Conservation (phyloP, 305 asterid genomes). For the Lippia alba region DNA sequence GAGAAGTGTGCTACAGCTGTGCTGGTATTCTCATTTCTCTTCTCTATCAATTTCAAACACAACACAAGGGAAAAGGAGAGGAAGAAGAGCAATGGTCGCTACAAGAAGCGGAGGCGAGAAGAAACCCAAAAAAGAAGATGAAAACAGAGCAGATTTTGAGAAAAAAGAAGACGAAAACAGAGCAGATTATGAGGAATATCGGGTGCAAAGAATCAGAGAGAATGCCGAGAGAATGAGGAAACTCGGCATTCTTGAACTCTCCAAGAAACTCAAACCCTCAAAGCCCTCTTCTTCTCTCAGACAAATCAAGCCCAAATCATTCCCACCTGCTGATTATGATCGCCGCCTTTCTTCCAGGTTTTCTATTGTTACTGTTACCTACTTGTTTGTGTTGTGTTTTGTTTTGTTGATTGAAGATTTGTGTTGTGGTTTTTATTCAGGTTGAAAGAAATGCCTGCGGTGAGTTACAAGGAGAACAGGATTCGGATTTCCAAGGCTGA, state of each 20-base stretch:
- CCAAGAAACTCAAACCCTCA: conserved; percentile 46
- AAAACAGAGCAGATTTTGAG: neutral
- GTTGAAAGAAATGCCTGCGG: conserved; percentile 50
- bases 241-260: conserved; percentile 64
- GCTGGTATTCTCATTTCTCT: neutral
- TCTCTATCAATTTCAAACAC: neutral
- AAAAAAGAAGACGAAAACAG: conserved; percentile 23
- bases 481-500: conserved; percentile 14
- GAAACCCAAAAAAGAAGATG: neutral
- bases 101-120: conserved; percentile 23
- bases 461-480: conserved; percentile 49
- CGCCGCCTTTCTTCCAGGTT: conserved; percentile 78
- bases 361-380: neutral
- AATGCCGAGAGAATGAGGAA: conserved; percentile 63
- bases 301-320: conserved; percentile 24
- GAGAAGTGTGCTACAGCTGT: neutral
- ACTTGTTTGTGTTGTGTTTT: too few species aligned
- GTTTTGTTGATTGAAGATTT: neutral
- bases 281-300: conserved; percentile 32
- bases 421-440: conserved; percentile 33
- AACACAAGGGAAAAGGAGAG: neutral
- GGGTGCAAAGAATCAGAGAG: conserved; percentile 69
- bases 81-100: conserved; percentile 32
- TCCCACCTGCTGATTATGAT: conserved; percentile 34
- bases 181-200: conserved; percentile 53